A percentile compares a stretch with the other conserved stretches of the same genome.
These are phyloP conservation scores for Schizosaccharomyces lindneri DNA, from an alignment of 805 yeast genomes.

Conservation along the genomic window DNA sequence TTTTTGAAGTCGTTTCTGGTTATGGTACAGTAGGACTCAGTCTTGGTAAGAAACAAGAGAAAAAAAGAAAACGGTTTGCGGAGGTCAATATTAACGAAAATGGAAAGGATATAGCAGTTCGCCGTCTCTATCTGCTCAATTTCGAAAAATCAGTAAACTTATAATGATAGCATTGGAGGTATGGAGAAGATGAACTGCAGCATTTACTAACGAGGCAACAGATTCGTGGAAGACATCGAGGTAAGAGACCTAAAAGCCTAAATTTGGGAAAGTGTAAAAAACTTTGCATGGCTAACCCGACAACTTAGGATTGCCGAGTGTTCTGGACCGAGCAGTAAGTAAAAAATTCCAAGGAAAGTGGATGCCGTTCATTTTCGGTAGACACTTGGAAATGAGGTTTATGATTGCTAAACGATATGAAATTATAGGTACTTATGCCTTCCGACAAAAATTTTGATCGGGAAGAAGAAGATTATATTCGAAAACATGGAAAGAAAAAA, in stretches of 20 bases:
- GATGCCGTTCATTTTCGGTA: background rate
- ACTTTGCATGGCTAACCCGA: background rate
- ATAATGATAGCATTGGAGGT: conserved; percentile 27
- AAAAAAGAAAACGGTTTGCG: background rate
- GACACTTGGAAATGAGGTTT: too few relatives aligned
- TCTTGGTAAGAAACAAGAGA: conserved; percentile 40
- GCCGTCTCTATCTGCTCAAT: conserved; percentile 58
- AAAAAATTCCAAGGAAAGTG: background rate
- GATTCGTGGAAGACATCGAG: conserved; percentile 91
- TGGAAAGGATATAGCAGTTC: conserved; percentile 9
- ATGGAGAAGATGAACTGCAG: background rate
- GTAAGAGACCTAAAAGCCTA: conserved; percentile 19
- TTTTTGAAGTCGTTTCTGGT: conserved; percentile 82
- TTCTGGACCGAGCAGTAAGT: background rate
- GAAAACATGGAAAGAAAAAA: background rate
- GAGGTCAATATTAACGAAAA: background rate
- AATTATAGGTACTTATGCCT: background rate
- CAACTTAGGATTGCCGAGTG: background rate
- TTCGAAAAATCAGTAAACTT: conserved; percentile 49
- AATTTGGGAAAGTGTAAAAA: background rate
- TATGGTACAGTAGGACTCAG: conserved; percentile 93
- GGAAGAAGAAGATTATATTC: background rate
- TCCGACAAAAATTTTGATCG: background rate
- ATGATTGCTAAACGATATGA: too few relatives aligned
- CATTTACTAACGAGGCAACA: conserved; percentile 30